These are phyloP conservation scores for Shiraia bambusicola DNA, from an alignment of 2,329 filamentous ascomycete genomes.

Conservation along the genomic window DNA sequence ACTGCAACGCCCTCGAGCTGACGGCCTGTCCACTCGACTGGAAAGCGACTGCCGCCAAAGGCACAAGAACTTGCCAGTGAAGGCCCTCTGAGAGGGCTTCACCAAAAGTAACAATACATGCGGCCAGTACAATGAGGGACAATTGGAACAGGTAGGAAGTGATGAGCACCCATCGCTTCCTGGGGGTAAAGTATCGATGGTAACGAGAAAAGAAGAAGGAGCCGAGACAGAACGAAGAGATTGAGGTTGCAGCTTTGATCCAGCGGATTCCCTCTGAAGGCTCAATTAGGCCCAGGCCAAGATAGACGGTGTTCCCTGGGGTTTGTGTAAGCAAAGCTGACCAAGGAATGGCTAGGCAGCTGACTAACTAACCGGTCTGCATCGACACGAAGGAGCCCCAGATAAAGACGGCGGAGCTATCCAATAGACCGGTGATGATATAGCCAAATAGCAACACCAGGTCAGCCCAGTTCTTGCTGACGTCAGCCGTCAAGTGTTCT, in stretches of 20 bases:
- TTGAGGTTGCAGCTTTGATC: slow-evolving; percentile 71
- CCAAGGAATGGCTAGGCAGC: neutral
- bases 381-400: slow-evolving; percentile 83
- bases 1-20: slow-evolving; percentile 68
- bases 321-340: slow-evolving; percentile 14
- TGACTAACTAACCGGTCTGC: slow-evolving; percentile 65
- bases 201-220: slow-evolving; percentile 71
- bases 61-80: slow-evolving; percentile 59
- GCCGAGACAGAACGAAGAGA: slow-evolving; percentile 69
- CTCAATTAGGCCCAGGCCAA: slow-evolving; percentile 70
- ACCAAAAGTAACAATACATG: slow-evolving; percentile 48
- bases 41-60: slow-evolving; percentile 70
- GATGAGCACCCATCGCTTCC: slow-evolving; percentile 65
- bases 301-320: slow-evolving; percentile 71
- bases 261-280: slow-evolving; percentile 58
- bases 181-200: slow-evolving; percentile 63
- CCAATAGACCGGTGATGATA: slow-evolving; percentile 73
- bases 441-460: slow-evolving; percentile 71
- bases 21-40: slow-evolving; percentile 78
- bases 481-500: slow-evolving; percentile 48
- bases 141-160: slow-evolving; percentile 46
- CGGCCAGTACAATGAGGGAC: slow-evolving; percentile 45
- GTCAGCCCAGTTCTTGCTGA: slow-evolving; percentile 66
- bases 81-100: slow-evolving; percentile 44
- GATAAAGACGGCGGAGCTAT: slow-evolving; percentile 73